phyloP scores from a whole-genome alignment of 2,329 filamentous ascomycete genomes.

The Talaromyces sp. region DNA sequence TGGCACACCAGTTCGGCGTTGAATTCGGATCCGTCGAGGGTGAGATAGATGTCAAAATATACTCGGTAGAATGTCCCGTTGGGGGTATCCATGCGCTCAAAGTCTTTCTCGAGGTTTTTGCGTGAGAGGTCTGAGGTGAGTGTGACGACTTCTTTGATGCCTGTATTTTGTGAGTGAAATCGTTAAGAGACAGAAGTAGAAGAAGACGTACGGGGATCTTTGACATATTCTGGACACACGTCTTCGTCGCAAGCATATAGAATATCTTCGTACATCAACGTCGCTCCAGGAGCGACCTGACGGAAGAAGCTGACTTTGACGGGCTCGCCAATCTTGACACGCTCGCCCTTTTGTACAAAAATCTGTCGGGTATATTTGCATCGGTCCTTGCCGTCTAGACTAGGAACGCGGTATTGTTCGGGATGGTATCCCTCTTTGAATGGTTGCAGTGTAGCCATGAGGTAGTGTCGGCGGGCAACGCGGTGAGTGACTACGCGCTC shows the following conservation, averaged over 20 bases:
- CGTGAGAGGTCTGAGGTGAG: constrained; percentile 93
- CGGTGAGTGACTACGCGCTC: constrained; percentile 95
- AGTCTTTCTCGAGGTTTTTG: constrained; percentile 98
- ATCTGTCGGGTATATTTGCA: constrained; percentile 99
- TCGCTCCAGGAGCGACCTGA: constrained; percentile 93
- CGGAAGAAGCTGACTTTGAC: constrained; percentile 99
- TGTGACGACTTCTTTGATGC: constrained; percentile 98
- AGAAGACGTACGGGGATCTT: constrained; percentile 81
- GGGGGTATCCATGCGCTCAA: constrained; percentile 97
- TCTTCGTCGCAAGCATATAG: constrained; percentile 97
- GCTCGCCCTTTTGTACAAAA: constrained; percentile 96
- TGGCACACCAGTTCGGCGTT: constrained; percentile 98
- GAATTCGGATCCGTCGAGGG: constrained; percentile 94
- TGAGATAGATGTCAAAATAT: constrained; percentile 72
- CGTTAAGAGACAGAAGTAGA: no score
- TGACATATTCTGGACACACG: constrained; percentile 96
- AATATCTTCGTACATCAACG: constrained; percentile 98
- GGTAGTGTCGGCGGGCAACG: constrained; percentile 94
- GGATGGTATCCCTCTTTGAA: constrained; percentile 99
- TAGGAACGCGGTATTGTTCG: constrained; percentile 95
- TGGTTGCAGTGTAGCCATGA: constrained; percentile 97
- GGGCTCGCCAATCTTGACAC: constrained; percentile 98
- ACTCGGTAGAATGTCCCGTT: constrained; percentile 91
- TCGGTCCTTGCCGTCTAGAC: constrained; percentile 91
- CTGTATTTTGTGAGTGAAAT: constrained; percentile 45